Evolutionary conservation across 148 eudicot genomes (phyloP).

Genomic region (Camellia japonica): DNA sequence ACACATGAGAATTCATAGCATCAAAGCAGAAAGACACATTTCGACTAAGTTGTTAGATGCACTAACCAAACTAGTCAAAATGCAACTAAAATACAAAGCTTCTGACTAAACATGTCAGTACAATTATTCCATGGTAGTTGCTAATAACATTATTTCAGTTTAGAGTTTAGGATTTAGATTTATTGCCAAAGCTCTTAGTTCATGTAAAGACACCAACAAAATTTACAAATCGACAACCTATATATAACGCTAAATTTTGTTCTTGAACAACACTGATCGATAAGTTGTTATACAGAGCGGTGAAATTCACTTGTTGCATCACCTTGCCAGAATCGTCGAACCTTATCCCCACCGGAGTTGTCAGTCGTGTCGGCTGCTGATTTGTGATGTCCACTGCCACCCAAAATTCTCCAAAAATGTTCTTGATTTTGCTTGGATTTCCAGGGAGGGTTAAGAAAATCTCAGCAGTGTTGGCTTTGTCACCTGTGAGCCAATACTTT

Average conservation of each 20-base stretch:
- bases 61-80: no score
- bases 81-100: no score
- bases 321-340: neutral
- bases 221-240: neutral
- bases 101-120: no score
- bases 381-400: neutral
- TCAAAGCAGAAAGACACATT: no score
- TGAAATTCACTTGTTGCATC: neutral
- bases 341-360: neutral
- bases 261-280: neutral
- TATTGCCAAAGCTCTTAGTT: no score
- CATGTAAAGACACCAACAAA: no score
- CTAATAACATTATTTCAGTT: no score
- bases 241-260: neutral
- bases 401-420: neutral
- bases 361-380: neutral
- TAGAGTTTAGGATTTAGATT: no score
- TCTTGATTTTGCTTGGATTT: neutral
- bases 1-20: no score
- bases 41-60: no score
- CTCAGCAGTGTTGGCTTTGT: no score
- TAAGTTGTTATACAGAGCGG: neutral
- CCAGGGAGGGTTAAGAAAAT: neutral
- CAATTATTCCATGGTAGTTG: no score
- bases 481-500: slow-evolving; percentile 1